These are phyloP conservation scores for Globisporangium rhizosaccharum DNA, from an alignment of 352 stramenopile species.

Conservation along the genomic window DNA sequence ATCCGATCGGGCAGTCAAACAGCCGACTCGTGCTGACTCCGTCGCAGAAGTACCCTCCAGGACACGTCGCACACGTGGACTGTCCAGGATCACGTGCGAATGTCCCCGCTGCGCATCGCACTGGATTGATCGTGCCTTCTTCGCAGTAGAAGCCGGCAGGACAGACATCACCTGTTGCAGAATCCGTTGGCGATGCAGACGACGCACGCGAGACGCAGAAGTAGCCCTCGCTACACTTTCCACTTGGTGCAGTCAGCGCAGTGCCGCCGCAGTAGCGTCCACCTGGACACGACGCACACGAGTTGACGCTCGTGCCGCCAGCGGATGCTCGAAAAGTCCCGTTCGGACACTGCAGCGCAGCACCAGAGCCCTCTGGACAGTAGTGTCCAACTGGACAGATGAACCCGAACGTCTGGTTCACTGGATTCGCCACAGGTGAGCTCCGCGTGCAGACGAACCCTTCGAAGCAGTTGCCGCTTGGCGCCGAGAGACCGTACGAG, in stretches of 20 bases:
- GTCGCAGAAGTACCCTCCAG: constrained; percentile 65
- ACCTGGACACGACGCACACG: constrained; percentile 66
- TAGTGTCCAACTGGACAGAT: constrained; percentile 68
- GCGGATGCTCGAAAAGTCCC: constrained; percentile 47
- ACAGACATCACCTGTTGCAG: constrained; percentile 38
- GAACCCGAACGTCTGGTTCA: constrained; percentile 37
- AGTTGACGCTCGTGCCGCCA: constrained; percentile 42
- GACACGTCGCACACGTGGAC: constrained; percentile 32
- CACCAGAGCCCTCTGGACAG: constrained; percentile 57
- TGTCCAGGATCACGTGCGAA: constrained; percentile 28
- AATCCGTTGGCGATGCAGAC: constrained; percentile 40
- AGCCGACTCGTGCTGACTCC: constrained; percentile 34
- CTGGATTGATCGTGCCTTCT: constrained; percentile 32
- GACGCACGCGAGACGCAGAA: constrained; percentile 66
- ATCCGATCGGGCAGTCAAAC: constrained; percentile 34
- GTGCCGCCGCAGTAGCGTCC: constrained; percentile 47
- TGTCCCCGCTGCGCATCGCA: constrained; percentile 38
- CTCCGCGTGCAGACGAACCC: constrained; percentile 54
- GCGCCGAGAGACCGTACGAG: constrained; percentile 50
- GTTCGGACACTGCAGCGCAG: constrained; percentile 46
- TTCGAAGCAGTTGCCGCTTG: constrained; percentile 54
- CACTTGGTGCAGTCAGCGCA: constrained; percentile 39
- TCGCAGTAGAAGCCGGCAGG: constrained; percentile 59
- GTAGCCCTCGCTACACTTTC: constrained; percentile 69
- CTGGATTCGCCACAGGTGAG: constrained; percentile 56